Percentiles rank a stretch among this genome's conserved stretches.
Conservation (phyloP, 2,329 filamentous ascomycete species). For the Ophiostoma fasciatum region DNA sequence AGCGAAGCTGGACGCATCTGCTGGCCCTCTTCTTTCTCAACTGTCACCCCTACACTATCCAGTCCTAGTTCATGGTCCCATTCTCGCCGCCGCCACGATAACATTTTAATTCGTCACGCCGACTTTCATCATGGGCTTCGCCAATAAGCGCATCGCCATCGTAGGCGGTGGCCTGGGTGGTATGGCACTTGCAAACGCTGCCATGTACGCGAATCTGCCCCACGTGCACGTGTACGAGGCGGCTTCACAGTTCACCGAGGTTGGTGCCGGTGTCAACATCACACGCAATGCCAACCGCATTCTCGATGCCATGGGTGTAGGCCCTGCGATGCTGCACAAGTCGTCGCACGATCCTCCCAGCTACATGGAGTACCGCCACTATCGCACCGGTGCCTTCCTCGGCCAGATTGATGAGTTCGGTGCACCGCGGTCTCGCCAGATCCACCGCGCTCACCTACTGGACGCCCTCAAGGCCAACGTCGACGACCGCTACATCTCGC, state of each 20-base stretch:
- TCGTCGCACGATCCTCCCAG: conserved; percentile 7
- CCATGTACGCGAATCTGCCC: conserved; percentile 18
- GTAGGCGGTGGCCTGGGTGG: conserved; percentile 26
- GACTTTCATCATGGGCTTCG: conserved; percentile 7
- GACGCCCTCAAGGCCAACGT: conserved; percentile 5
- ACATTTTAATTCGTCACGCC: no score
- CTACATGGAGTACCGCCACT: conserved; percentile 18
- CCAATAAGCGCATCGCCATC: conserved; percentile 17
- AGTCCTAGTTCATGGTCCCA: no score
- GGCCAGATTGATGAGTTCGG: conserved; percentile 11
- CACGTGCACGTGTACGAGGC: conserved; percentile 21
- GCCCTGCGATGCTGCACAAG: conserved; percentile 12
- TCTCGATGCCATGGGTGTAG: conserved; percentile 19
- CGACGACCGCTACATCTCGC: conserved; percentile 2
- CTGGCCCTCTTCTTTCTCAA: no score
- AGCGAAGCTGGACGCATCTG: no score
- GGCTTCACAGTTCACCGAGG: conserved; percentile 19
- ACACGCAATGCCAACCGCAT: conserved; percentile 21
- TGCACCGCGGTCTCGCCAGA: conserved; percentile 9
- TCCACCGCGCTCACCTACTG: conserved; percentile 10
- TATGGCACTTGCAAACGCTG: conserved; percentile 21
- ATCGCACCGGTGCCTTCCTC: conserved; percentile 16
- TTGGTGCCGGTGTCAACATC: conserved; percentile 21
- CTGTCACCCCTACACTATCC: no score
- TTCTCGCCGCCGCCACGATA: no score